Evolutionary conservation across 1,284 basidiomycete genomes (phyloP), one percentile per base, ranked within the genome.

Genomic region (Trametes pubescens): DNA sequence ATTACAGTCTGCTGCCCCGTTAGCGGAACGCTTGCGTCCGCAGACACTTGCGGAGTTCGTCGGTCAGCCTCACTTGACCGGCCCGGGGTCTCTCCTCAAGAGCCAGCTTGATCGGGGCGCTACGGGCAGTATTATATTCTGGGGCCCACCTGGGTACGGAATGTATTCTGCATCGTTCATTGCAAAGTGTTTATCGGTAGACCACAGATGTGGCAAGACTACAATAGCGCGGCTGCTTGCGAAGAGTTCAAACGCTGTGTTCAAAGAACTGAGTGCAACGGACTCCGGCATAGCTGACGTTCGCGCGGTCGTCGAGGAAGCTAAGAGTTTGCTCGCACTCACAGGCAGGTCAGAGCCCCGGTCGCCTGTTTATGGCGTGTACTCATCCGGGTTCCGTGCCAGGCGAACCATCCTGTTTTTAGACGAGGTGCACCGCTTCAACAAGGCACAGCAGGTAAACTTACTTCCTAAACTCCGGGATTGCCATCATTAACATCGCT

Each of bases 381-480:
- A 26, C 24, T 46, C n/a, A 56, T 37, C 29, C 34, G 18, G 22
- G 56, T 7, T 40, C 37, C 32, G 24, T 11, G 44, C n/a, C 61
- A 90, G 88, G 67, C 82, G 84, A 59, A 94, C 91, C 0, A 77
- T 94, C 22, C 74, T 95, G 4, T 95, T 95, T 73, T 78, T 94
- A 65, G 95, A 97, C 72, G 95, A 97, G 76, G 89, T 97, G 5
- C 95, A 97, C 77, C 85, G 92, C n/a, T 92, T 96, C 73, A 94
- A 89, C 71, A 92, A 89, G 70, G 83, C 90, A 2, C 93, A 95
- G 73, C 95, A 94, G 78, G 92, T 90, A 68, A 69, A 11, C 3
- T 16, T 5, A 16, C 34, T 13, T 1, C 22, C 43, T 14, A 4
- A 7, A 14, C 29, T 29, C 8, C 3, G n/a, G 22, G 14, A 44